A percentile compares a stretch with the other conserved stretches of the same genome.
phyloP scores from a whole-genome alignment of 768 basidiomycete genomes.

The Rhizopogon roseolus region DNA sequence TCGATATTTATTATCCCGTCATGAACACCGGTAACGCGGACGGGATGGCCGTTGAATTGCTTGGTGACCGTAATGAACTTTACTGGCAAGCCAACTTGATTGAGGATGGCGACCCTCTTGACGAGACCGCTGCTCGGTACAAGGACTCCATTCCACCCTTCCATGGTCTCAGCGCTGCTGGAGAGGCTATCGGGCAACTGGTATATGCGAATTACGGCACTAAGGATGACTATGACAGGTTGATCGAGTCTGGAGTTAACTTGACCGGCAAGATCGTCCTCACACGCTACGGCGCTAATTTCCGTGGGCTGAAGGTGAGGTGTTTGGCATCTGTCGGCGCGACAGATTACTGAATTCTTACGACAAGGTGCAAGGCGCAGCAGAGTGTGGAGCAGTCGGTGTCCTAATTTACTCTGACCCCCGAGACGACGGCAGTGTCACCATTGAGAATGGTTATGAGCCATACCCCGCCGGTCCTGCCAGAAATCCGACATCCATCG shows the following conservation, averaged over 20 bases:
- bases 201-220: constrained; percentile 81
- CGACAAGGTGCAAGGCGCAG: constrained; percentile 68
- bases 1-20: constrained; percentile 85
- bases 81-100: constrained; percentile 70
- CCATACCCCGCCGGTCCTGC: constrained; percentile 82
- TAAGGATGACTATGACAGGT: constrained; percentile 63
- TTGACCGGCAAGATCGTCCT: constrained; percentile 77
- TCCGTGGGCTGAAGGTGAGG: constrained; percentile 80
- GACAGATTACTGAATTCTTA: constrained; percentile 11
- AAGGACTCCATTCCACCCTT: constrained; percentile 70
- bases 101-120: constrained; percentile 65
- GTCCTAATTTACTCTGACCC: constrained; percentile 83
- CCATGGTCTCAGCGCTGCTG: constrained; percentile 79
- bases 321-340: constrained; percentile 12
- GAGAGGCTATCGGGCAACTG: constrained; percentile 66
- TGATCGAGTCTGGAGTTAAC: constrained; percentile 61
- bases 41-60: constrained; percentile 61
- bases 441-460: constrained; percentile 67
- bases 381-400: constrained; percentile 77
- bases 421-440: constrained; percentile 79
- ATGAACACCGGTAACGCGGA: constrained; percentile 65
- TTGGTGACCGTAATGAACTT: constrained; percentile 47
- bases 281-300: constrained; percentile 68
- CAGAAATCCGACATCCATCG: constrained; percentile 78
- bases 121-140: constrained; percentile 67